Conservation (phyloP, 139 green algal genomes). For the Nannochloris sp. region DNA sequence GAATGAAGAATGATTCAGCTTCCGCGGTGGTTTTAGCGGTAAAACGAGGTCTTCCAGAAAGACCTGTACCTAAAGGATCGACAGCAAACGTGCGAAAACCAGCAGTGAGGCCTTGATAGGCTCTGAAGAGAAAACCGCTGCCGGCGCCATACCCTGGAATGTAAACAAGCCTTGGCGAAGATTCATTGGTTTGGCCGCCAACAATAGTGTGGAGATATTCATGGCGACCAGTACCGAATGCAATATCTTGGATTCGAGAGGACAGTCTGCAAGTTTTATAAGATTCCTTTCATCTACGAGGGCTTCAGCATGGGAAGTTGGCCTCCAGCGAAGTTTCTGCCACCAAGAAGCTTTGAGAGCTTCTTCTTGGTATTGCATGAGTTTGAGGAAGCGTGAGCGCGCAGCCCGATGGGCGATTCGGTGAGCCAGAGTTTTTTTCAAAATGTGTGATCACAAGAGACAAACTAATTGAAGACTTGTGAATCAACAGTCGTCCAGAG, state of each 20-base stretch:
- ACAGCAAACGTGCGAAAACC: slow-evolving; percentile 53
- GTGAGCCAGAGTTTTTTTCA: too few relatives aligned
- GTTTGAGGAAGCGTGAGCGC: too few relatives aligned
- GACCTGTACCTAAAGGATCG: slow-evolving; percentile 78
- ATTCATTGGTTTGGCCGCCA: slow-evolving; percentile 1
- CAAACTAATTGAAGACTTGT: too few relatives aligned
- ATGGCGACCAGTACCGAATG: slow-evolving; percentile 37
- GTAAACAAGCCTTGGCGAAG: slow-evolving; percentile 44
- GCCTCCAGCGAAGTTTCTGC: slow-evolving; percentile 40
- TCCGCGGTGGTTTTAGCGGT: slow-evolving; percentile 35
- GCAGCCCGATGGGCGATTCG: too few relatives aligned
- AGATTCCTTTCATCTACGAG: slow-evolving; percentile 32
- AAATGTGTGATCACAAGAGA: too few relatives aligned
- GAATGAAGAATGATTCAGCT: slow-evolving; percentile 76
- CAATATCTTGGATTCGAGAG: slow-evolving; percentile 12
- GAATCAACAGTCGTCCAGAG: too few relatives aligned
- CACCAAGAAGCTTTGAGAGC: slow-evolving; percentile 8
- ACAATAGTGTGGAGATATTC: slow-evolving; percentile 63
- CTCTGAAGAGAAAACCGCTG: slow-evolving; percentile 44
- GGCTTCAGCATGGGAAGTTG: slow-evolving; percentile 38
- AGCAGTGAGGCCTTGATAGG: slow-evolving; percentile 42
- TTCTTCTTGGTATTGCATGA: too few relatives aligned
- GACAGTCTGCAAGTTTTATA: slow-evolving; percentile 18
- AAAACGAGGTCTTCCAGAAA: slow-evolving; percentile 70
- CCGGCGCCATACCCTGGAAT: slow-evolving; percentile 70